Percentiles rank a stretch among this genome's conserved stretches.
These are phyloP conservation scores for Rhodotorula sp. DNA, from an alignment of 1,284 basidiomycete species.

Conservation along the genomic window DNA sequence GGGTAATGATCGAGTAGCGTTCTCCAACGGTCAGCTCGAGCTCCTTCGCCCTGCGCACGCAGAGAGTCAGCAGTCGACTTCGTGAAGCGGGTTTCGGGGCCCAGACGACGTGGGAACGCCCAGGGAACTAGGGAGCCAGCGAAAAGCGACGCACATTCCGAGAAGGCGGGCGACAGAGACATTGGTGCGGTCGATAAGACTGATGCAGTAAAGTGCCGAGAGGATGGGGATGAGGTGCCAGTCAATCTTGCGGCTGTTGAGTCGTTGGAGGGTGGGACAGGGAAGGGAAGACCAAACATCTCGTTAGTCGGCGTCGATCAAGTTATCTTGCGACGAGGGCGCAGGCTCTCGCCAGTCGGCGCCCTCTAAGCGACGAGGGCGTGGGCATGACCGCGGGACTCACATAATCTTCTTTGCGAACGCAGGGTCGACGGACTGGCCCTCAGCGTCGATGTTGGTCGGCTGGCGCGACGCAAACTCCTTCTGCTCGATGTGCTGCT, in stretches of 20 bases:
- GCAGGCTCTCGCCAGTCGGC: too few relatives aligned
- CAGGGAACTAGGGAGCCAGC: too few relatives aligned
- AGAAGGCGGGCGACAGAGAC: conserved; percentile 46
- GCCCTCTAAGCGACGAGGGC: neutral
- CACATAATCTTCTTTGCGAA: neutral
- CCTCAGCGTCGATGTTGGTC: conserved; percentile 1
- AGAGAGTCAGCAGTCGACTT: too few relatives aligned
- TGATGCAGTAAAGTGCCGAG: conserved; percentile 47
- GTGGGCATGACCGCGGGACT: neutral
- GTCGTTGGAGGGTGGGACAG: neutral
- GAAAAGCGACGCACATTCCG: conserved; percentile 40
- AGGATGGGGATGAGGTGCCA: conserved; percentile 48
- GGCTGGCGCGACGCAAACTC: conserved; percentile 3
- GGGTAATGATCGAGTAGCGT: conserved; percentile 43
- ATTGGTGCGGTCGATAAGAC: conserved; percentile 46
- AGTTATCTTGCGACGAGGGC: too few relatives aligned
- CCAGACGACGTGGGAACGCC: too few relatives aligned
- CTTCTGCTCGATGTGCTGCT: conserved; percentile 14
- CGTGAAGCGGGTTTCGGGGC: too few relatives aligned
- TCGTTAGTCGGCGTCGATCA: neutral
- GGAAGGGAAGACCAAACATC: neutral
- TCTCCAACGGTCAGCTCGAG: conserved; percentile 47
- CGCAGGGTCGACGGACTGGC: conserved; percentile 10
- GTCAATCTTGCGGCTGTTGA: conserved; percentile 46
- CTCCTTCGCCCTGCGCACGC: conserved; percentile 18